A percentile compares a stretch with the other conserved stretches of the same genome.
Conservation (phyloP, 1,284 basidiomycete genomes). For the Boletellus dicymbophilus region DNA sequence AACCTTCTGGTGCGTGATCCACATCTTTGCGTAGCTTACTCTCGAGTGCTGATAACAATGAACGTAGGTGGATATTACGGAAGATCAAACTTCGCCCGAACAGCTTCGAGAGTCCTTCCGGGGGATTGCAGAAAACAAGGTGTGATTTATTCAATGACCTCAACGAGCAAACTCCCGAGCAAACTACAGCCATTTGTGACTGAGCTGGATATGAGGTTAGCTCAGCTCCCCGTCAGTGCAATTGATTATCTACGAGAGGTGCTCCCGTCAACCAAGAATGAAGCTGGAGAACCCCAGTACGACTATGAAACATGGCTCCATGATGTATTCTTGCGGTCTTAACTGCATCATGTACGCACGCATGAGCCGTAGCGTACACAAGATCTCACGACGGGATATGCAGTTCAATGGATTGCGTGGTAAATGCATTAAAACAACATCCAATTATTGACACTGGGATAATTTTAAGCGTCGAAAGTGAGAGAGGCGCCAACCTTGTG, state of each 20-base stretch:
- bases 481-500: conserved; percentile 83
- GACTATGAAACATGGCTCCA: conserved; percentile 81
- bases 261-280: conserved; percentile 59
- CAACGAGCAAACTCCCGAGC: conserved; percentile 10
- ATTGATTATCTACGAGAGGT: conserved; percentile 84
- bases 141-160: conserved; percentile 32
- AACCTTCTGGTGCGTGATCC: conserved; percentile 74
- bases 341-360: not conserved
- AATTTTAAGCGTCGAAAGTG: conserved; percentile 67
- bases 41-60: conserved; percentile 7
- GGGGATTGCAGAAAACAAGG: conserved; percentile 90
- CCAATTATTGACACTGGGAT: conserved; percentile 20
- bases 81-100: conserved; percentile 93
- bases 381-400: not conserved
- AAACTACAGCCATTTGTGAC: conserved; percentile 86
- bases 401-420: conserved; percentile 11
- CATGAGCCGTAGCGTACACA: not conserved
- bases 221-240: conserved; percentile 77
- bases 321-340: conserved; percentile 62
- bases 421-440: conserved; percentile 9
- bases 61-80: conserved; percentile 86
- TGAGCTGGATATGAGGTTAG: conserved; percentile 88
- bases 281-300: conserved; percentile 64
- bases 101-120: conserved; percentile 95
- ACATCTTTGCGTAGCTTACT: not conserved